phyloP scores from a whole-genome alignment of 768 basidiomycete genomes.

The Lactarius hatsudake region DNA sequence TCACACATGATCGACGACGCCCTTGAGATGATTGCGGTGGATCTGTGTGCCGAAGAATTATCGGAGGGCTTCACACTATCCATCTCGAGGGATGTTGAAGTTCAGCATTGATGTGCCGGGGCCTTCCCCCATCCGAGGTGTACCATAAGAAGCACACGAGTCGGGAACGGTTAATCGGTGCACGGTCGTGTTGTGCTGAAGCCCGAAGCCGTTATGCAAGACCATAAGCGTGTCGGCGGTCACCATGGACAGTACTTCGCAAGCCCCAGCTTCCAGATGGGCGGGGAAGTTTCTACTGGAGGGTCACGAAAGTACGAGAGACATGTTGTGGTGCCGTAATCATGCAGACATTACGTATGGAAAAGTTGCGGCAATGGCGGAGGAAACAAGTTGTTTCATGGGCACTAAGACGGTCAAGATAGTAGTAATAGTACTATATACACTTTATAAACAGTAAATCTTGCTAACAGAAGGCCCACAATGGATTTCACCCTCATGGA shows the following conservation, averaged over 20 bases:
- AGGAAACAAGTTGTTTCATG: too few species aligned
- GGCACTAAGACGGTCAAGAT: too few species aligned
- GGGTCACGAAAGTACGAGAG: too few species aligned
- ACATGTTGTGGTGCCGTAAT: too few species aligned
- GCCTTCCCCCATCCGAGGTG: background rate
- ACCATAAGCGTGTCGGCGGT: background rate
- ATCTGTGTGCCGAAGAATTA: background rate
- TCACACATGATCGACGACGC: constrained; percentile 20
- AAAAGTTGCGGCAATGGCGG: too few species aligned
- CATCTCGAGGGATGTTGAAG: background rate
- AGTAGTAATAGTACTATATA: too few species aligned
- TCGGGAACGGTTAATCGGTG: background rate
- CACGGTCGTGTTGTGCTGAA: background rate
- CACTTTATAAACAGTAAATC: too few species aligned
- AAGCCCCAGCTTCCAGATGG: background rate
- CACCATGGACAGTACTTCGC: background rate
- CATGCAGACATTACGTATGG: too few species aligned
- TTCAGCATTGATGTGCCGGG: background rate
- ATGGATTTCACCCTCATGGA: too few species aligned
- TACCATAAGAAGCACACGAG: background rate
- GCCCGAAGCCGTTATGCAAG: background rate
- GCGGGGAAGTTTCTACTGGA: background rate
- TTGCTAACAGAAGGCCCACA: too few species aligned
- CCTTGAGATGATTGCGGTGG: constrained; percentile 15
- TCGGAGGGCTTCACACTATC: background rate